A percentile compares a stretch with the other conserved stretches of the same genome.
Evolutionary conservation across 1,284 basidiomycete genomes (phyloP).

Genomic region (Ceratobasidium sp.): DNA sequence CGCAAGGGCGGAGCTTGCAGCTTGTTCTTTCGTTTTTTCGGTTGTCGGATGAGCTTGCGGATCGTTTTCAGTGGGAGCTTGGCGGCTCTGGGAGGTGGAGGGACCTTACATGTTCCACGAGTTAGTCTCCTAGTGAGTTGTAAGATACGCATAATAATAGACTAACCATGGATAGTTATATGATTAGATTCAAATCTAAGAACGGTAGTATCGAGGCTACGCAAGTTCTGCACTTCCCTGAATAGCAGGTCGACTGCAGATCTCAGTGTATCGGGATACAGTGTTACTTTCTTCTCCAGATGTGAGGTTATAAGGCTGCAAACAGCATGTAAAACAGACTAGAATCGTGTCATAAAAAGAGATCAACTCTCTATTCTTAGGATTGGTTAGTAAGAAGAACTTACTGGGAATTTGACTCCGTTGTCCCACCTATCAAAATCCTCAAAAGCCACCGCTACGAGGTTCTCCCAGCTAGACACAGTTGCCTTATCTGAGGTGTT

Average conservation of each 20-base stretch:
- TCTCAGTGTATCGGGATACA: not conserved
- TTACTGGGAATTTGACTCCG: not conserved
- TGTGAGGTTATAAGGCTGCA: not conserved
- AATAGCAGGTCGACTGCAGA: conserved; percentile 2
- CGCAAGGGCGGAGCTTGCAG: not conserved
- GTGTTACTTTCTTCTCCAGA: not conserved
- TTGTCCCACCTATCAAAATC: not conserved
- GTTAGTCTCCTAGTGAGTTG: too few relatives aligned
- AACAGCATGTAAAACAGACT: not conserved
- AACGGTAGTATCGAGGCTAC: not conserved
- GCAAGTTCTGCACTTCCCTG: not conserved
- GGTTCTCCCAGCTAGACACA: not conserved
- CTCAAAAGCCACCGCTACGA: not conserved
- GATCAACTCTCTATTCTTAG: not conserved
- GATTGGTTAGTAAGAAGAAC: too few relatives aligned
- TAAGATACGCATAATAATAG: not conserved
- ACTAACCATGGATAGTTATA: not conserved
- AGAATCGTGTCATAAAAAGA: not conserved
- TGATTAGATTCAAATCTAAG: not conserved
- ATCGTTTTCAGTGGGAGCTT: not conserved
- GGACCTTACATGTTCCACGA: not conserved
- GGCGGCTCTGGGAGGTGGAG: not conserved
- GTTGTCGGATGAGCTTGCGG: not conserved
- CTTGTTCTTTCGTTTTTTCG: not conserved
- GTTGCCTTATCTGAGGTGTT: not conserved